phyloP scores from a whole-genome alignment of 768 basidiomycete genomes.

The Tylopilus subfusipes region DNA sequence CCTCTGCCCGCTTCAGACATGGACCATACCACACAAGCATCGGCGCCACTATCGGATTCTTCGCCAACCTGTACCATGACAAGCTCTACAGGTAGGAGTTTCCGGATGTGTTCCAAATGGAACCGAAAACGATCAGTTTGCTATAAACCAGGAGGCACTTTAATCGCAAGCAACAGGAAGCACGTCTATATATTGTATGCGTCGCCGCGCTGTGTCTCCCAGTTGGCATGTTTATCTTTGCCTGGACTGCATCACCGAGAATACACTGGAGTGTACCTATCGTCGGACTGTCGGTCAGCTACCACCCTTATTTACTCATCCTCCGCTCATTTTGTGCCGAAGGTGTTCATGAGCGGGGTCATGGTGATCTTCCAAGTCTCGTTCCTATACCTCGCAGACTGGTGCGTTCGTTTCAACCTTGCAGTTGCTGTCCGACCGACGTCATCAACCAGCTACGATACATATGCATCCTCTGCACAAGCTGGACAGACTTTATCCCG shows the following conservation, averaged over 20 bases:
- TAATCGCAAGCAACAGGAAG: slow-evolving; percentile 43
- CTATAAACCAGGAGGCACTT: slow-evolving; percentile 23
- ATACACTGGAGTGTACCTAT: slow-evolving; percentile 57
- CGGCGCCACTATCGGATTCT: slow-evolving; percentile 46
- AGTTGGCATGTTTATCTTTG: slow-evolving; percentile 63
- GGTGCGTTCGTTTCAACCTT: slow-evolving; percentile 28
- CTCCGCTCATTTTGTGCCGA: slow-evolving; percentile 1
- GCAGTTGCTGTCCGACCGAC: background rate
- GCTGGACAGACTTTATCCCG: slow-evolving; percentile 50
- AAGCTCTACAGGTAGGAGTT: slow-evolving; percentile 40
- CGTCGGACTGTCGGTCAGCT: slow-evolving; percentile 21
- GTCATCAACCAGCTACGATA: slow-evolving; percentile 33
- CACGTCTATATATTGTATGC: slow-evolving; percentile 55
- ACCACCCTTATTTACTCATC: background rate
- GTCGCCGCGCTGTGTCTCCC: slow-evolving; percentile 52
- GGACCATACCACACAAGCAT: slow-evolving; percentile 36
- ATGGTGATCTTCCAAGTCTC: slow-evolving; percentile 44
- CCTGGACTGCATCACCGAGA: slow-evolving; percentile 55
- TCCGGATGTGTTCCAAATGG: slow-evolving; percentile 1
- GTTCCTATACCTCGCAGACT: slow-evolving; percentile 50
- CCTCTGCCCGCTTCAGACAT: background rate
- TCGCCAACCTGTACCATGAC: slow-evolving; percentile 46
- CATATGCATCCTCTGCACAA: slow-evolving; percentile 52
- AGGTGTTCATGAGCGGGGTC: slow-evolving; percentile 39
- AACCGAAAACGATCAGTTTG: slow-evolving; percentile 12